Evolutionary conservation across 345 rosid genomes (phyloP).

Genomic region (Ceriops tagal): DNA sequence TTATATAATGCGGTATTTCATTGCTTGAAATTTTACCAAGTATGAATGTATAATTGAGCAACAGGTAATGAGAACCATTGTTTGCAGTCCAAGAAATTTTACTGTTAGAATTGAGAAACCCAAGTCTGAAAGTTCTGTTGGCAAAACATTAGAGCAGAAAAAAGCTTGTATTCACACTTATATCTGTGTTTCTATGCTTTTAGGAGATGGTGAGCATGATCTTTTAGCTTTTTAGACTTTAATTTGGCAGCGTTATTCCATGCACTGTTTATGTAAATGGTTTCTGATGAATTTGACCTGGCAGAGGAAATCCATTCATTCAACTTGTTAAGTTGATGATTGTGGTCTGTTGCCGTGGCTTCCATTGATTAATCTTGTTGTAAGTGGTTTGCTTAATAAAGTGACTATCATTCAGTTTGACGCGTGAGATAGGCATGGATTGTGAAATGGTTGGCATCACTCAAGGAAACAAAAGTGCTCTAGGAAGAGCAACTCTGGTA

Average conservation of each 20-base stretch:
- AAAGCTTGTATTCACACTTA: no score
- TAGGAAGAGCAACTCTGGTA: constrained; percentile 93
- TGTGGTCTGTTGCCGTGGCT: background rate
- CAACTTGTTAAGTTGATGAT: background rate
- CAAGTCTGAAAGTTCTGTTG: no score
- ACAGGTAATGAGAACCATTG: background rate
- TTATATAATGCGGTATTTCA: background rate
- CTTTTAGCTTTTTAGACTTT: no score
- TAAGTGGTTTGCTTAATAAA: constrained; percentile 12
- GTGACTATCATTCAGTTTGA: constrained; percentile 51
- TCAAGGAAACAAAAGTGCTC: constrained; percentile 88
- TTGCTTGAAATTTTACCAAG: background rate
- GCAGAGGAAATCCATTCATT: background rate
- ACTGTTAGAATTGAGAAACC: no score
- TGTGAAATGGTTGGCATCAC: constrained; percentile 98
- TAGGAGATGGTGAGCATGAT: no score
- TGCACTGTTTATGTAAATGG: no score
- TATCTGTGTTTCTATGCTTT: no score
- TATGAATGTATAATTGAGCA: background rate
- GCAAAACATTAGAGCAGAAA: no score
- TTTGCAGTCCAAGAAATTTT: background rate
- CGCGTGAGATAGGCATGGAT: constrained; percentile 86
- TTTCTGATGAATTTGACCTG: no score
- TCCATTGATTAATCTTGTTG: background rate
- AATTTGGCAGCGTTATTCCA: no score